Percentiles rank a stretch among this genome's conserved stretches.
phyloP scores from a whole-genome alignment of 1,284 basidiomycete species.

The Ceratobasidium sp. region DNA sequence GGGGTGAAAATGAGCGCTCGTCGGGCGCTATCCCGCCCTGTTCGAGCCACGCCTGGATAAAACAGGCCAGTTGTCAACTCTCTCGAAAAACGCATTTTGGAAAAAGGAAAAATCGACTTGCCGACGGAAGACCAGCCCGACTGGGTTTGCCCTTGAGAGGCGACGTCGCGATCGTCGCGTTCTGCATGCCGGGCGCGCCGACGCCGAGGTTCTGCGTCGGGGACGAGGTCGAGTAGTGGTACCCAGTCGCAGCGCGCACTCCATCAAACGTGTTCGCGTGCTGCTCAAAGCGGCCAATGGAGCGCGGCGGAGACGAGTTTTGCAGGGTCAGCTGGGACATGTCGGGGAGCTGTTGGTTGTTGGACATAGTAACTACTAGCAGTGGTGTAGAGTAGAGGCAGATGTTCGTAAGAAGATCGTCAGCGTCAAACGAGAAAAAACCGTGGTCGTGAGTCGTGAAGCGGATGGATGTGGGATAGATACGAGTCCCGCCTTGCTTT shows the following conservation, averaged over 20 bases:
- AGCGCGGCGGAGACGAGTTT: constrained; percentile 69
- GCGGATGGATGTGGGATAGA: constrained; percentile 26
- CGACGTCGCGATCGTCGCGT: constrained; percentile 59
- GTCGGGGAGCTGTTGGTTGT: constrained; percentile 58
- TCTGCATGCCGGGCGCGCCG: constrained; percentile 55
- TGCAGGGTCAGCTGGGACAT: constrained; percentile 74
- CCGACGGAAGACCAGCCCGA: constrained; percentile 72
- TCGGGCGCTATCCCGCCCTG: constrained; percentile 75
- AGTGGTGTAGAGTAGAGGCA: constrained; percentile 6
- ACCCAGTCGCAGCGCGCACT: constrained; percentile 67
- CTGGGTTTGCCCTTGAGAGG: constrained; percentile 72
- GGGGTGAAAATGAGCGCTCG: constrained; percentile 78
- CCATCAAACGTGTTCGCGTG: constrained; percentile 62
- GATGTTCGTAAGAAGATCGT: constrained; percentile 37
- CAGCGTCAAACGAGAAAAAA: constrained; percentile 27
- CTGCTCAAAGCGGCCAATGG: constrained; percentile 84
- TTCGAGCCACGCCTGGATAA: background rate
- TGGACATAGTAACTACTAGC: constrained; percentile 17
- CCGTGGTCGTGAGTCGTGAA: constrained; percentile 35
- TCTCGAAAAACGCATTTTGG: constrained; percentile 40
- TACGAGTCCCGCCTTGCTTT: constrained; percentile 26
- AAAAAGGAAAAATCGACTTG: constrained; percentile 49
- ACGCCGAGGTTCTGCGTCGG: constrained; percentile 61
- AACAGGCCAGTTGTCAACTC: constrained; percentile 38
- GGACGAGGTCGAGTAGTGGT: constrained; percentile 59